Conservation (phyloP, 768 basidiomycete genomes). For the Boletellus emodensis region DNA sequence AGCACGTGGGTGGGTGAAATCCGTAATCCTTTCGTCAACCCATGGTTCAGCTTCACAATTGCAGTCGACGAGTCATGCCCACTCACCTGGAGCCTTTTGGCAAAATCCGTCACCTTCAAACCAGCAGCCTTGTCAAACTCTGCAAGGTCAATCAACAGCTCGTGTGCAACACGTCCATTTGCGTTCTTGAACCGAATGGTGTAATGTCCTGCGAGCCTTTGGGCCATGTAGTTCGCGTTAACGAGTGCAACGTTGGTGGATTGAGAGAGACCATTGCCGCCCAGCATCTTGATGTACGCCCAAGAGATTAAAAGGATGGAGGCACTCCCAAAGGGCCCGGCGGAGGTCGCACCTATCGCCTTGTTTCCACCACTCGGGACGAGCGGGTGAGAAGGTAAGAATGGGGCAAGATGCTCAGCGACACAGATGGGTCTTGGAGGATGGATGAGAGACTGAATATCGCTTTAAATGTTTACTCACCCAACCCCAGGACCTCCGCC, state of each 20-base stretch:
- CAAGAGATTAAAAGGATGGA: conserved; percentile 95
- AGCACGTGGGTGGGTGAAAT: conserved; percentile 96
- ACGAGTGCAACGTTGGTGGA: conserved; percentile 86
- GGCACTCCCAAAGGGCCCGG: conserved; percentile 91
- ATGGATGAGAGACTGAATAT: not conserved
- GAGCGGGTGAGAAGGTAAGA: conserved; percentile 86
- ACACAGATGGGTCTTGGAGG: conserved; percentile 79
- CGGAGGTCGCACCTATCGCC: conserved; percentile 84
- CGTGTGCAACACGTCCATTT: conserved; percentile 92
- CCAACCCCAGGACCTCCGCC: conserved; percentile 97
- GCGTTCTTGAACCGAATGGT: conserved; percentile 84
- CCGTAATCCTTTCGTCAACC: conserved; percentile 66
- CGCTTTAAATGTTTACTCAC: conserved; percentile 35
- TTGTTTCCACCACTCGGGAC: conserved; percentile 60
- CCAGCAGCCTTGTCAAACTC: conserved; percentile 92
- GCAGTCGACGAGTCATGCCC: not conserved
- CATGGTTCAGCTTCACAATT: not conserved
- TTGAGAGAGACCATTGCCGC: conserved; percentile 81
- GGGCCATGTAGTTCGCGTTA: conserved; percentile 97
- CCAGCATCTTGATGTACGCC: conserved; percentile 99
- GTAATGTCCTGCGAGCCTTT: conserved; percentile 80
- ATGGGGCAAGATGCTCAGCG: conserved; percentile 88
- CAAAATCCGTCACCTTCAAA: conserved; percentile 92
- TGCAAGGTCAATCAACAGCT: conserved; percentile 89
- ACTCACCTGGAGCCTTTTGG: conserved; percentile 87